Percentiles rank a stretch among this genome's conserved stretches.
phyloP scores from a whole-genome alignment of 2,329 filamentous ascomycete species.

The Neonectria faginata region DNA sequence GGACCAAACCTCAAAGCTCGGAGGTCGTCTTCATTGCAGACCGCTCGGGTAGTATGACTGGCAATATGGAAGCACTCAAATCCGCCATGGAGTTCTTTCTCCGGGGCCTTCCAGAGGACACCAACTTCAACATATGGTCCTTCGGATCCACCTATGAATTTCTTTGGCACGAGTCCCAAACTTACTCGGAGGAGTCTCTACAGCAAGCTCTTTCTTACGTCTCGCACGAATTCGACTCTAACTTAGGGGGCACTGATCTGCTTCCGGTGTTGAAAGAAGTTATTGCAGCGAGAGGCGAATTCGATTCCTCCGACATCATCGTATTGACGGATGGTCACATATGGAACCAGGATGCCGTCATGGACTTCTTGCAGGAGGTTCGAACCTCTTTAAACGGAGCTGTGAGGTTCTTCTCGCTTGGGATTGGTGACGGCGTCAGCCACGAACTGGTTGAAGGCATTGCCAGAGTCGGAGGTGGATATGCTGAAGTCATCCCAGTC shows the following conservation, averaged over 20 bases:
- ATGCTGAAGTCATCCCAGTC: neutral
- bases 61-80: neutral
- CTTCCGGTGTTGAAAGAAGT: neutral
- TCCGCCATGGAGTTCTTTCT: neutral
- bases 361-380: neutral
- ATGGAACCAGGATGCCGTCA: neutral
- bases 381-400: neutral
- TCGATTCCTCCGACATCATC: neutral
- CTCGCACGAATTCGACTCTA: neutral
- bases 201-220: neutral
- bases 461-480: neutral
- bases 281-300: neutral
- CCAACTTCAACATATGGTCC: constrained; percentile 1
- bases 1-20: too few species aligned
- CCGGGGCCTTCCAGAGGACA: neutral
- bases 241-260: constrained; percentile 6
- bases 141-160: neutral
- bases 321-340: neutral
- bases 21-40: constrained; percentile 3
- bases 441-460: neutral
- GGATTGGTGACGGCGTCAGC: neutral
- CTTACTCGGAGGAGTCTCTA: neutral
- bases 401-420: neutral
- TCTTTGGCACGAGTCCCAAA: neutral
- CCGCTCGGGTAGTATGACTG: neutral